Evolutionary conservation across 257 asterid genomes (phyloP), one percentile per base, ranked within the genome.

Genomic region (Dorcoceras hygrometricum): DNA sequence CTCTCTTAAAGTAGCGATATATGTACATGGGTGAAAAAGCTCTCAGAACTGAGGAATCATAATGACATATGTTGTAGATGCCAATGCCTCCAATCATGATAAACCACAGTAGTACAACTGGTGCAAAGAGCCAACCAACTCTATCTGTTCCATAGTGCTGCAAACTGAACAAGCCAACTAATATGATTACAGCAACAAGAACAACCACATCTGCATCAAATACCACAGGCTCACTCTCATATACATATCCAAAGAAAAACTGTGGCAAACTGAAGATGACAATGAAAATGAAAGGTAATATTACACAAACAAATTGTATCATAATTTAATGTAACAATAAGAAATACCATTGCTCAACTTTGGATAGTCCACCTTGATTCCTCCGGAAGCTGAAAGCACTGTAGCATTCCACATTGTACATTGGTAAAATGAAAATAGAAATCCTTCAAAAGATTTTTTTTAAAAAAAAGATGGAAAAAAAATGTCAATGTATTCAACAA

Each of bases 41-140:
- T 80, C 63, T 81, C 43, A 93, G 76, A 70, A 93, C 97, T 2
- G 97, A 85, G 70, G 83, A 82, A 72, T 93, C 95, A 32, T 82
- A 84, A 62, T 72, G 88, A 73, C 84, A 88, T 71, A 90, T 81
- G 75, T 90, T 93, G 88, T 74, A 88, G 51, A 88, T 85, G 51
- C 99, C 99, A 56, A 93, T 86, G 68, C 96, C 95, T 65, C 99
- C 99, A 19, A 93, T 89, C 77, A 93, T 73, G 61, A 93, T 80
- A 81, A 93, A 93, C 99, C 99, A 93, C 24, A 93, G 80, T 60
- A 93, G 87, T 46, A 93, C 96, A 58, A 93, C 51, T 8, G 99
- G 99, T 67, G 99, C 99, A 77, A 90, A 93, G 57, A 93, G 87
- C 99, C 96, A 93, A 46, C 99, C 96, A 32, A 93, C 99, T 88